Percentiles rank a stretch among this genome's conserved stretches.
These are phyloP conservation scores for Mycena floridula DNA, from an alignment of 768 basidiomycete species.

Conservation along the genomic window DNA sequence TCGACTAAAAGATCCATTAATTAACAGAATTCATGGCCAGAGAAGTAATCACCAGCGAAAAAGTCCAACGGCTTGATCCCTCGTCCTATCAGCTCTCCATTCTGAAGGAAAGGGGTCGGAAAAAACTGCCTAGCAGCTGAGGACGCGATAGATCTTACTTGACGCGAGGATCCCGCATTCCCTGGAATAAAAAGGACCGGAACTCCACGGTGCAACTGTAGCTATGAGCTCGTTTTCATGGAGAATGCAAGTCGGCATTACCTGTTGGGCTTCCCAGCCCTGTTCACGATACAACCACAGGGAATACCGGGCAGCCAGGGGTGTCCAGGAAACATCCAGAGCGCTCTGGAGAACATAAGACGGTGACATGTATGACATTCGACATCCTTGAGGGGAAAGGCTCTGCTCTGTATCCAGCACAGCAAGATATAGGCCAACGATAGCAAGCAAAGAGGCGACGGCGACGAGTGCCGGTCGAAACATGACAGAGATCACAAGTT, in stretches of 20 bases:
- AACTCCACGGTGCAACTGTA: conserved; percentile 26
- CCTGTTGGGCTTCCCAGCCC: conserved; percentile 71
- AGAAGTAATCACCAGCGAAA: conserved; percentile 60
- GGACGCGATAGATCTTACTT: conserved; percentile 92
- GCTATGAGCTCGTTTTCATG: background rate
- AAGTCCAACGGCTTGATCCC: conserved; percentile 66
- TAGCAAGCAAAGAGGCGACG: conserved; percentile 7
- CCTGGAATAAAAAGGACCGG: conserved; percentile 98
- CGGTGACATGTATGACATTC: conserved; percentile 96
- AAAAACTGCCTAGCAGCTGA: conserved; percentile 82
- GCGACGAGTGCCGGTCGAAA: background rate
- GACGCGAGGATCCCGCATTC: conserved; percentile 91
- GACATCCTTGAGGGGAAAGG: conserved; percentile 86
- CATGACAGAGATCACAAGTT: background rate
- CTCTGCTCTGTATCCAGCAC: conserved; percentile 35
- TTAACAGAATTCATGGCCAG: conserved; percentile 1
- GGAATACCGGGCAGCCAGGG: conserved; percentile 67
- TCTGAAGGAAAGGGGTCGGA: conserved; percentile 48
- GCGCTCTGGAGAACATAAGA: conserved; percentile 71
- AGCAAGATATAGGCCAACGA: conserved; percentile 36
- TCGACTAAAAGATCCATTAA: conserved; percentile 50
- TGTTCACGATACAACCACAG: conserved; percentile 90
- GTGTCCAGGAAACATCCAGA: conserved; percentile 66
- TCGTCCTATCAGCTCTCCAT: conserved; percentile 45
- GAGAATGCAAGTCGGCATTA: conserved; percentile 22